phyloP scores from a whole-genome alignment of 768 basidiomycete species.

The Lactifluus echinatus region DNA sequence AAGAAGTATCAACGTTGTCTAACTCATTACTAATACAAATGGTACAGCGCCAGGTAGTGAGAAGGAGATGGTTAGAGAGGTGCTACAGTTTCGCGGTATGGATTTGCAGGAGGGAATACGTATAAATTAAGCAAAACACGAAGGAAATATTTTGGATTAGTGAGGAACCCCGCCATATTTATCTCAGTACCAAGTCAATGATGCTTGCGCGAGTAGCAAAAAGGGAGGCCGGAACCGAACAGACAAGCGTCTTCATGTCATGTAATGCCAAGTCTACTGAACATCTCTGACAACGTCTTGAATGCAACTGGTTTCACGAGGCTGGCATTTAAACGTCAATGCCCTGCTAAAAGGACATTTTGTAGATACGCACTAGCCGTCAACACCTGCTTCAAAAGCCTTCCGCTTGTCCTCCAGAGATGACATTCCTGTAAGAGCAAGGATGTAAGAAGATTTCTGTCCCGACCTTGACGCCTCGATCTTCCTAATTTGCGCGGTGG shows the following conservation, averaged over 20 bases:
- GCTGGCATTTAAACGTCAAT: slow-evolving; percentile 31
- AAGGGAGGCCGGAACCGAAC: neutral
- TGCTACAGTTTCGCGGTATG: neutral
- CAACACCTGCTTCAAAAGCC: slow-evolving; percentile 89
- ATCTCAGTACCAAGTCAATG: neutral
- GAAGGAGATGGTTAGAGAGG: neutral
- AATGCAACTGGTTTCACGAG: slow-evolving; percentile 96
- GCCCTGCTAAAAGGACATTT: neutral
- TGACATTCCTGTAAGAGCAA: slow-evolving; percentile 91
- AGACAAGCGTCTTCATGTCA: slow-evolving; percentile 22
- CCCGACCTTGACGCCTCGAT: slow-evolving; percentile 41
- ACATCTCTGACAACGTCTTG: slow-evolving; percentile 80
- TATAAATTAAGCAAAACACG: slow-evolving; percentile 15
- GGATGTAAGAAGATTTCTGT: slow-evolving; percentile 41
- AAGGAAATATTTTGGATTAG: neutral
- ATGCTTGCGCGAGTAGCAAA: neutral
- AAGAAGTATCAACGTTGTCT: neutral
- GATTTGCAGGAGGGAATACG: neutral
- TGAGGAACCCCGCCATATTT: neutral
- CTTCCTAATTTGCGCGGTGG: slow-evolving; percentile 73
- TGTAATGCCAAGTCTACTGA: slow-evolving; percentile 55
- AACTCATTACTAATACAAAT: slow-evolving; percentile 7
- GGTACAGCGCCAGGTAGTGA: neutral
- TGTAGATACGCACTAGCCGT: slow-evolving; percentile 72
- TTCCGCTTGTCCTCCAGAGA: slow-evolving; percentile 85